phyloP scores from a whole-genome alignment of 2,329 filamentous ascomycete genomes.

The Monilinia aucupariae region DNA sequence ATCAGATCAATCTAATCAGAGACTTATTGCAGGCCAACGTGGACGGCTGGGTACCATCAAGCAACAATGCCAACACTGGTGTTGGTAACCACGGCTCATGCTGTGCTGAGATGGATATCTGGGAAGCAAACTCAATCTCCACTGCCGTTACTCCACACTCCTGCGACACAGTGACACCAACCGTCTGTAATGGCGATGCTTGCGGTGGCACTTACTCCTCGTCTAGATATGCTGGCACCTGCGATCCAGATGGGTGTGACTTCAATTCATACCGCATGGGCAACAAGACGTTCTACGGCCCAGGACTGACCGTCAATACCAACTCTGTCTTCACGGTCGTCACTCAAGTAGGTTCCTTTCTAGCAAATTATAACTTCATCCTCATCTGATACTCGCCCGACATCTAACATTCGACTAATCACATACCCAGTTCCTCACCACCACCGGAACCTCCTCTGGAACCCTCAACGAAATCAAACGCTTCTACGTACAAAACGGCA shows the following conservation, averaged over 20 bases:
- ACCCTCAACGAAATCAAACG: slow-evolving; percentile 49
- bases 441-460: slow-evolving; percentile 43
- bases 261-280: slow-evolving; percentile 58
- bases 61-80: slow-evolving; percentile 49
- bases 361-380: background rate
- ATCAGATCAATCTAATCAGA: background rate
- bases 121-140: slow-evolving; percentile 57
- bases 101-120: slow-evolving; percentile 65
- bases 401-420: background rate
- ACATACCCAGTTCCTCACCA: slow-evolving; percentile 8
- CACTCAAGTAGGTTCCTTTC: slow-evolving; percentile 40
- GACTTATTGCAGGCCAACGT: slow-evolving; percentile 1
- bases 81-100: slow-evolving; percentile 52
- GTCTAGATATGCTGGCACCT: slow-evolving; percentile 49
- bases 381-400: background rate
- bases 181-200: slow-evolving; percentile 40
- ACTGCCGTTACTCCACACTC: slow-evolving; percentile 54
- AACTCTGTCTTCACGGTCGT: slow-evolving; percentile 50
- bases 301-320: slow-evolving; percentile 49
- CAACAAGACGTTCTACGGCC: slow-evolving; percentile 51
- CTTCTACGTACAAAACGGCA: slow-evolving; percentile 52
- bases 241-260: slow-evolving; percentile 58
- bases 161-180: slow-evolving; percentile 41
- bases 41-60: slow-evolving; percentile 28
- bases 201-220: slow-evolving; percentile 39